Percentiles rank a stretch among this genome's conserved stretches.
These are phyloP conservation scores for Escallonia rubra DNA, from an alignment of 129 eudicot genomes.

Conservation along the genomic window DNA sequence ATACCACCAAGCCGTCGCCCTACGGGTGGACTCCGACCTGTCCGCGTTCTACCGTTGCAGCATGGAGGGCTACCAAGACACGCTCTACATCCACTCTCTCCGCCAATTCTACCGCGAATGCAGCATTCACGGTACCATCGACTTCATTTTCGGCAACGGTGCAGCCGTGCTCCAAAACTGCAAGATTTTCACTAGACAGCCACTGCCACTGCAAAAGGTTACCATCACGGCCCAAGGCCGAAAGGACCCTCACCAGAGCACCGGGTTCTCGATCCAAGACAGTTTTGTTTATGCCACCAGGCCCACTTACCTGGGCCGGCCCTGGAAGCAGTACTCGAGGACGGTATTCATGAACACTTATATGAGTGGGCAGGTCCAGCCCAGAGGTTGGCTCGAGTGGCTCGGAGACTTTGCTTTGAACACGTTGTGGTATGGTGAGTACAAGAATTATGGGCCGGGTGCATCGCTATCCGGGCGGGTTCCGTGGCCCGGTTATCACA, in stretches of 20 bases:
- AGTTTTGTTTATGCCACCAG: conserved; percentile 61
- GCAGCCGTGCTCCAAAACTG: conserved; percentile 82
- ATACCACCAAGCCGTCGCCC: conserved; percentile 77
- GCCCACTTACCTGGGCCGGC: conserved; percentile 90
- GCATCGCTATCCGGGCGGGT: conserved; percentile 58
- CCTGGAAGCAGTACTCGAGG: conserved; percentile 82
- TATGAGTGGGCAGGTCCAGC: conserved; percentile 67
- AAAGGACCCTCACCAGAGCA: conserved; percentile 70
- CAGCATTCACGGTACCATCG: conserved; percentile 77
- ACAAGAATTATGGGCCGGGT: conserved; percentile 79
- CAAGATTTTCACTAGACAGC: conserved; percentile 65
- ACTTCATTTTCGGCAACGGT: conserved; percentile 94
- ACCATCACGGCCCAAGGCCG: conserved; percentile 91
- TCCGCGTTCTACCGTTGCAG: conserved; percentile 85
- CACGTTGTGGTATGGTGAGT: conserved; percentile 88
- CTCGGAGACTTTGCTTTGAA: conserved; percentile 67
- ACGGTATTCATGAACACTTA: conserved; percentile 74
- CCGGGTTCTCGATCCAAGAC: conserved; percentile 79
- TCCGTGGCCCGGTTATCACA: conserved; percentile 79
- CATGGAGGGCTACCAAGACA: conserved; percentile 98
- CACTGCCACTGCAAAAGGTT: conserved; percentile 70
- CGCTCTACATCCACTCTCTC: conserved; percentile 87
- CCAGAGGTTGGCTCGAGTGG: conserved; percentile 97
- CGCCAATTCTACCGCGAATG: conserved; percentile 95
- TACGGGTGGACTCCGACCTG: conserved; percentile 84